These are phyloP conservation scores for Hamigera avellanea DNA, from an alignment of 495 filamentous ascomycete species.

Conservation along the genomic window DNA sequence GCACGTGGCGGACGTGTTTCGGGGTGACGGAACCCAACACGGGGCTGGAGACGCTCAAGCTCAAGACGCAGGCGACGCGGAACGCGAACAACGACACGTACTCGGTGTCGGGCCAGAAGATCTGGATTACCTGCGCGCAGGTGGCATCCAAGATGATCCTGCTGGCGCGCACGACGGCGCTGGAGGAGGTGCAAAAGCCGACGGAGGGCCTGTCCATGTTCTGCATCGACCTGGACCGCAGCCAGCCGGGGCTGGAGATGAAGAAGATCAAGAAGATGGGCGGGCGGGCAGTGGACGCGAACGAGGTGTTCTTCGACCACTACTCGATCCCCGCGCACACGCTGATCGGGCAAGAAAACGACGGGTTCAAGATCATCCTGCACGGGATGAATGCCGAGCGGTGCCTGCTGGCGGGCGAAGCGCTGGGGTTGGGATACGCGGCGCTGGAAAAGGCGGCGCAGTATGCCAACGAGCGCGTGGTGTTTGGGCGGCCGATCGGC, in stretches of 20 bases:
- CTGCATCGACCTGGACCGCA: constrained; percentile 59
- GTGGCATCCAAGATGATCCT: constrained; percentile 69
- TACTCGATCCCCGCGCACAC: constrained; percentile 49
- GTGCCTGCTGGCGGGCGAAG: constrained; percentile 65
- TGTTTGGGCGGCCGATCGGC: constrained; percentile 62
- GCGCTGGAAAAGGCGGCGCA: constrained; percentile 51
- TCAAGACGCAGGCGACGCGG: constrained; percentile 48
- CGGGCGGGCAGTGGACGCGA: constrained; percentile 65
- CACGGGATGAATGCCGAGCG: constrained; percentile 82
- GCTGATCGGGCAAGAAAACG: constrained; percentile 55
- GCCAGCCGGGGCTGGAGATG: constrained; percentile 44
- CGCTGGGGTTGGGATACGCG: constrained; percentile 64
- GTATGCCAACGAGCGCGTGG: constrained; percentile 57
- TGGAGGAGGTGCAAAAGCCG: constrained; percentile 52
- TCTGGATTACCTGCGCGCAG: constrained; percentile 74
- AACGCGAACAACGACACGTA: constrained; percentile 39
- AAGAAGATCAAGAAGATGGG: constrained; percentile 75
- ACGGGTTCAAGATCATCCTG: constrained; percentile 67
- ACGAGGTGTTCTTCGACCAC: constrained; percentile 74
- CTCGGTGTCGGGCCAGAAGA: constrained; percentile 62
- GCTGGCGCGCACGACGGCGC: constrained; percentile 59
- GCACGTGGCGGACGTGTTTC: constrained; percentile 59
- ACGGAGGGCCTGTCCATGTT: constrained; percentile 64
- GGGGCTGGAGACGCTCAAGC: constrained; percentile 60
- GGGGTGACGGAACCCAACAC: constrained; percentile 57